These are phyloP conservation scores for Taiozyma sp. DNA, from an alignment of 1,139 yeast genomes.

Conservation along the genomic window DNA sequence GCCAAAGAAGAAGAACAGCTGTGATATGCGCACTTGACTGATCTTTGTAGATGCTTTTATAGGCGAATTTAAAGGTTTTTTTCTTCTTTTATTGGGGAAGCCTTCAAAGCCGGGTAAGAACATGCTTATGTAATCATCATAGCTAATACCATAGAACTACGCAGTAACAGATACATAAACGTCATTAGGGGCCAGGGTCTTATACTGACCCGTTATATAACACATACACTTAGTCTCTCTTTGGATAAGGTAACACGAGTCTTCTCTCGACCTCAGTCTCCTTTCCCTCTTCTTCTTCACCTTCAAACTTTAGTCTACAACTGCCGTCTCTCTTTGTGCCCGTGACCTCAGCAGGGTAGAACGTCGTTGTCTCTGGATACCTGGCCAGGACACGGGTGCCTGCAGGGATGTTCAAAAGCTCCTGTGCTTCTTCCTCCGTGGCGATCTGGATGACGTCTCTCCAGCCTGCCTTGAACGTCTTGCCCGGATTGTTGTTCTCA, in stretches of 20 bases:
- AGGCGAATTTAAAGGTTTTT: not conserved
- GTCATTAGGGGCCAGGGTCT: not conserved
- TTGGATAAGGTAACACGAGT: slow-evolving; percentile 72
- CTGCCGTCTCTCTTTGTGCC: slow-evolving; percentile 70
- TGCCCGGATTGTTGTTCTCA: slow-evolving; percentile 86
- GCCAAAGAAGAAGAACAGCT: no score
- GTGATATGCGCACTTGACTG: not conserved
- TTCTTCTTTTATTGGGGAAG: not conserved
- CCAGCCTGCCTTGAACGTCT: slow-evolving; percentile 74
- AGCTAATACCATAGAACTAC: no score
- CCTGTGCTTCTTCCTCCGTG: slow-evolving; percentile 34
- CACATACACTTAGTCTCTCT: slow-evolving; percentile 7
- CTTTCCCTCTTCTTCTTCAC: slow-evolving; percentile 94
- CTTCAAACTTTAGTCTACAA: slow-evolving; percentile 84
- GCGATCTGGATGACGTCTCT: slow-evolving; percentile 80
- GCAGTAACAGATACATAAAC: not conserved
- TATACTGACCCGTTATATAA: not conserved
- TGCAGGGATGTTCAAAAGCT: slow-evolving; percentile 55
- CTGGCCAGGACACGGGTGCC: slow-evolving; percentile 86
- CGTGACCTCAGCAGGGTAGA: slow-evolving; percentile 89
- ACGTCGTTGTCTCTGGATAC: slow-evolving; percentile 97
- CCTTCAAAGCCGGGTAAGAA: not conserved
- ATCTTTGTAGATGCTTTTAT: no score
- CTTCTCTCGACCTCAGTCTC: slow-evolving; percentile 90
- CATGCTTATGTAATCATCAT: no score